Percentiles rank a stretch among this genome's conserved stretches.
Evolutionary conservation across 148 eudicot genomes (phyloP).

Genomic region (Chenopodium suecicum): DNA sequence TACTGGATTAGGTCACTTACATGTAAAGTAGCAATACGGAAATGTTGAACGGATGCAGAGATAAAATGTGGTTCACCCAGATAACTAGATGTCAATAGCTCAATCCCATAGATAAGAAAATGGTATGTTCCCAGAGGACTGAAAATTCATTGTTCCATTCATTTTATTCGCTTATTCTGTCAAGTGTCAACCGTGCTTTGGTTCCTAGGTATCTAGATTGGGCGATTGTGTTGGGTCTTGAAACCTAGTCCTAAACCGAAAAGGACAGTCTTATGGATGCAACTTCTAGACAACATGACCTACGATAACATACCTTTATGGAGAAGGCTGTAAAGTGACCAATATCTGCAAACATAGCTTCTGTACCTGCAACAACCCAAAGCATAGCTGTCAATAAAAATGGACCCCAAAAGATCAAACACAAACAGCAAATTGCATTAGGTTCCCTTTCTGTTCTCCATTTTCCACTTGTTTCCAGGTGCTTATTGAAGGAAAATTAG

Average conservation of each 20-base stretch:
- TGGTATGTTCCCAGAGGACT: neutral
- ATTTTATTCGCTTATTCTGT: neutral
- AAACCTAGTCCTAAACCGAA: neutral
- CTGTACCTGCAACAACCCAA: conserved; percentile 67
- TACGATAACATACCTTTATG: conserved; percentile 54
- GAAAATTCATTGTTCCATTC: neutral
- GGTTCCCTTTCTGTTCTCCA: neutral
- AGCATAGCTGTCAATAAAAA: conserved; percentile 11
- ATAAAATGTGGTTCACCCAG: neutral
- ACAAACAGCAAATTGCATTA: neutral
- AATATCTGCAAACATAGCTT: conserved; percentile 97
- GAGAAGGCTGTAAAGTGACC: conserved; percentile 86
- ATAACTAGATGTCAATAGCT: neutral
- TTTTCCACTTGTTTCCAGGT: conserved; percentile 2
- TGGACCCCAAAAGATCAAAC: conserved; percentile 11
- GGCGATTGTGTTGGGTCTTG: neutral
- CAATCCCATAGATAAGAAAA: neutral
- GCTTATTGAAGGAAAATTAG: neutral
- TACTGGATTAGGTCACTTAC: conserved; percentile 4
- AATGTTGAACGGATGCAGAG: neutral
- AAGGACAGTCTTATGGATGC: neutral
- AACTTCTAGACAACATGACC: neutral
- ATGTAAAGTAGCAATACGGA: neutral
- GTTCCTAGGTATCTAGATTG: neutral
- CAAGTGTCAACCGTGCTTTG: neutral